Evolutionary conservation across 2,329 filamentous ascomycete species (phyloP).

Genomic region (Pestalotiopsis sp.): DNA sequence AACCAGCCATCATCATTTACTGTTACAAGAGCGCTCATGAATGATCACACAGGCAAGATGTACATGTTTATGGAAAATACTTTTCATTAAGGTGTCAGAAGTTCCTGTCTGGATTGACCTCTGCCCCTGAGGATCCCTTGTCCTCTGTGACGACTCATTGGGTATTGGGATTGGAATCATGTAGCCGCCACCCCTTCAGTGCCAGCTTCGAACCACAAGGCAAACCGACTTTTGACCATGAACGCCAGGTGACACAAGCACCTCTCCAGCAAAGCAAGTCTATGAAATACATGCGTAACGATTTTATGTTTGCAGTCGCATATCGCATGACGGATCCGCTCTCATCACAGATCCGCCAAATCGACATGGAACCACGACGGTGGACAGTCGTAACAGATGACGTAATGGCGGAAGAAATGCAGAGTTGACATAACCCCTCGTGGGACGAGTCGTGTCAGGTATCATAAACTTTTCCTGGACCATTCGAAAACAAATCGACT

Average conservation of each 20-base stretch:
- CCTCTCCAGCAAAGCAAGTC: constrained; percentile 32
- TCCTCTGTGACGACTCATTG: constrained; percentile 33
- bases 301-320: constrained; percentile 22
- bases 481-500: constrained; percentile 26
- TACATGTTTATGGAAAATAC: constrained; percentile 15
- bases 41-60: background rate
- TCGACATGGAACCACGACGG: constrained; percentile 21
- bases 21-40: background rate
- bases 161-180: constrained; percentile 37
- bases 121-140: constrained; percentile 25
- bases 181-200: constrained; percentile 36
- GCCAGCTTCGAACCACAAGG: constrained; percentile 32
- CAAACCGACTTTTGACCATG: constrained; percentile 33
- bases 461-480: constrained; percentile 37
- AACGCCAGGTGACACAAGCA: constrained; percentile 35
- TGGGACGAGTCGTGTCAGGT: constrained; percentile 22
- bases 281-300: constrained; percentile 36
- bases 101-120: constrained; percentile 32
- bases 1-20: too few relatives aligned
- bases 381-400: constrained; percentile 24
- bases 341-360: constrained; percentile 22
- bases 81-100: constrained; percentile 34
- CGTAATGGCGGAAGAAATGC: constrained; percentile 29
- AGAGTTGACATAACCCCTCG: constrained; percentile 31
- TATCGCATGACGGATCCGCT: constrained; percentile 19